Conservation (phyloP, 345 rosid genomes). For the Sisymbrium irio region DNA sequence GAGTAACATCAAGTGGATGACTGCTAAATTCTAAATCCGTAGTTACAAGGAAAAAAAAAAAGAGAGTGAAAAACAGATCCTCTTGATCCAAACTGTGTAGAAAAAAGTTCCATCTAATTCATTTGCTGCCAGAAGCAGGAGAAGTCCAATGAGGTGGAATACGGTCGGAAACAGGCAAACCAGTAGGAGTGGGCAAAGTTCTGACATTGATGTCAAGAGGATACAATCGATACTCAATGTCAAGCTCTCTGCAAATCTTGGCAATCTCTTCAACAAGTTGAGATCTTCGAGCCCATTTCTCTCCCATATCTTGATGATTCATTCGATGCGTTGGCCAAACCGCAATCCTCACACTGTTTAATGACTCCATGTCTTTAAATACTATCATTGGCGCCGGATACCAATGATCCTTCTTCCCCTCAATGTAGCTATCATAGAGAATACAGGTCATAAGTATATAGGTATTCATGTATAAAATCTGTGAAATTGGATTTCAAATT, state of each 20-base stretch:
- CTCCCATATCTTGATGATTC: constrained; percentile 86
- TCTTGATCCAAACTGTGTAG: background rate
- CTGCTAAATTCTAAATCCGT: constrained; percentile 15
- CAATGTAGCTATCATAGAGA: constrained; percentile 46
- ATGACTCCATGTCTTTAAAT: constrained; percentile 57
- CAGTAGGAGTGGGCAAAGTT: constrained; percentile 41
- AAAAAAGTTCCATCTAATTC: background rate
- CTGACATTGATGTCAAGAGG: constrained; percentile 67
- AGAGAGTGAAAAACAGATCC: background rate
- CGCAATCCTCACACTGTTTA: constrained; percentile 61
- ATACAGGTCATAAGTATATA: background rate
- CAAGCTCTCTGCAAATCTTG: constrained; percentile 74
- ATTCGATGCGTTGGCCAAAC: constrained; percentile 68
- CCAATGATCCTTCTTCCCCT: constrained; percentile 80
- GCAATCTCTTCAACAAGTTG: constrained; percentile 71
- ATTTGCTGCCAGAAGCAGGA: constrained; percentile 28
- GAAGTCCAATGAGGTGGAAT: constrained; percentile 46
- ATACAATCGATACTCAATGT: constrained; percentile 60
- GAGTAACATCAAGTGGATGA: background rate
- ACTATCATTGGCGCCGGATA: constrained; percentile 57
- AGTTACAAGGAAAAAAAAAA: background rate
- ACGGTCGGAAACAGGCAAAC: constrained; percentile 36
- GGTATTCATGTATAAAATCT: background rate
- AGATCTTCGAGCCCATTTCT: constrained; percentile 56
- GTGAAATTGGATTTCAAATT: background rate